Conservation (phyloP, 192 early-diverging fungal genomes). For the Entophlyctis luteolus region DNA sequence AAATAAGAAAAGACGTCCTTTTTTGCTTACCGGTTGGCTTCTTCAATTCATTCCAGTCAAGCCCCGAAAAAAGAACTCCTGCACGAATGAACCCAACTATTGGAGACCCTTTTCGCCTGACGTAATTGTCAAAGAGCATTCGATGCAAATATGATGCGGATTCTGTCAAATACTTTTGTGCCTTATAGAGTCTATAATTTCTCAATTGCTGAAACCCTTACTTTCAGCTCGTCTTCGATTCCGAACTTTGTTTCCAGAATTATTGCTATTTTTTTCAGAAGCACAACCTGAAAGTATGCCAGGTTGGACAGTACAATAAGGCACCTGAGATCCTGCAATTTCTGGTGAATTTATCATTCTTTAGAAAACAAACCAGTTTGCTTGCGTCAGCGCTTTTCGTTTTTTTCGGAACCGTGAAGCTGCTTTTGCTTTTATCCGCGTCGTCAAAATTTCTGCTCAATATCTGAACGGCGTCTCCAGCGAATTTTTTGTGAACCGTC, state of each 20-base stretch:
- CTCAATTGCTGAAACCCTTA: neutral
- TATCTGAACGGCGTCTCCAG: slow-evolving; percentile 1
- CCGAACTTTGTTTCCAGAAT: slow-evolving; percentile 69
- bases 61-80: slow-evolving; percentile 81
- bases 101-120: slow-evolving; percentile 66
- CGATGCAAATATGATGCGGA: slow-evolving; percentile 73
- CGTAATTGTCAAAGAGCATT: slow-evolving; percentile 82
- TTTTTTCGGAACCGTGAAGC: slow-evolving; percentile 20
- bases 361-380: slow-evolving; percentile 24
- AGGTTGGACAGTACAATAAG: slow-evolving; percentile 84
- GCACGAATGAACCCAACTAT: slow-evolving; percentile 68
- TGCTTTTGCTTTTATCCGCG: slow-evolving; percentile 8
- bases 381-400: slow-evolving; percentile 28
- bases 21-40: slow-evolving; percentile 62
- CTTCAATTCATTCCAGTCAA: slow-evolving; percentile 78
- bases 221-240: neutral
- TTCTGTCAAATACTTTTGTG: slow-evolving; percentile 58
- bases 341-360: no score
- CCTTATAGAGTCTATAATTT: neutral
- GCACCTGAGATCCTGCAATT: slow-evolving; percentile 66
- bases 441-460: neutral
- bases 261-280: slow-evolving; percentile 71
- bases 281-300: slow-evolving; percentile 61
- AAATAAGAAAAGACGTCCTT: neutral
- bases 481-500: slow-evolving; percentile 19